A percentile compares a stretch with the other conserved stretches of the same genome.
Evolutionary conservation across 108 stramenopile species (phyloP).

Genomic region (Craspedostauros australis): DNA sequence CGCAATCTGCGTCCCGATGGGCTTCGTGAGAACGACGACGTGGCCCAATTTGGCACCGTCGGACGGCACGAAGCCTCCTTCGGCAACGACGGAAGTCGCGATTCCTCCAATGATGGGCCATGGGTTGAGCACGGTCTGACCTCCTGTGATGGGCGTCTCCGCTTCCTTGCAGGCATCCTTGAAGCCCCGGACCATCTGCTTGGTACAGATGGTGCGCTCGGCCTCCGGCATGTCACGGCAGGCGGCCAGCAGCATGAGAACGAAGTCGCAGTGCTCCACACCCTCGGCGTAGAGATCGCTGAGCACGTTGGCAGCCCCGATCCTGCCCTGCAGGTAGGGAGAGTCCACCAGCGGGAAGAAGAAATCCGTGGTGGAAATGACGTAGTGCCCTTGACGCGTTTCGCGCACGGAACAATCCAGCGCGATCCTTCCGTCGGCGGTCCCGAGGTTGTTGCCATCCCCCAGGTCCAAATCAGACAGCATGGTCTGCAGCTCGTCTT

Average conservation of each 20-base stretch:
- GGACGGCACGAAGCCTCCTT: slow-evolving; percentile 66
- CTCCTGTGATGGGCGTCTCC: slow-evolving; percentile 69
- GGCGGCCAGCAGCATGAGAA: slow-evolving; percentile 76
- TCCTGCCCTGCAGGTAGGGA: slow-evolving; percentile 78
- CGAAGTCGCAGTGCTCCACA: slow-evolving; percentile 69
- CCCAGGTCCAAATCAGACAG: slow-evolving; percentile 52
- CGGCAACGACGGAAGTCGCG: slow-evolving; percentile 62
- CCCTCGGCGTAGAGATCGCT: slow-evolving; percentile 84
- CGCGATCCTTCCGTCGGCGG: slow-evolving; percentile 63
- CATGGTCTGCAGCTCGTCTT: slow-evolving; percentile 70
- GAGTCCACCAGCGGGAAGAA: slow-evolving; percentile 83
- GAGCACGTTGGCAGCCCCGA: slow-evolving; percentile 83
- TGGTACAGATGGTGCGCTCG: slow-evolving; percentile 70
- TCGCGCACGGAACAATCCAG: slow-evolving; percentile 68
- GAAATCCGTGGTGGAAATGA: slow-evolving; percentile 75
- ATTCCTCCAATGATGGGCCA: slow-evolving; percentile 88
- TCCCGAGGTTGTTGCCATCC: slow-evolving; percentile 74
- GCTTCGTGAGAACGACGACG: slow-evolving; percentile 80
- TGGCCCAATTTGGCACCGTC: slow-evolving; percentile 67
- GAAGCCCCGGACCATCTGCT: slow-evolving; percentile 77
- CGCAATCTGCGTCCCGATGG: slow-evolving; percentile 80
- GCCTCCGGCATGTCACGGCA: slow-evolving; percentile 64
- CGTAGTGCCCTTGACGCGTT: slow-evolving; percentile 48
- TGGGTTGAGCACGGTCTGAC: slow-evolving; percentile 84
- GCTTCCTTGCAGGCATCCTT: slow-evolving; percentile 72